Evolutionary conservation across 768 basidiomycete species (phyloP).

Genomic region (Leccinum ochraceum): DNA sequence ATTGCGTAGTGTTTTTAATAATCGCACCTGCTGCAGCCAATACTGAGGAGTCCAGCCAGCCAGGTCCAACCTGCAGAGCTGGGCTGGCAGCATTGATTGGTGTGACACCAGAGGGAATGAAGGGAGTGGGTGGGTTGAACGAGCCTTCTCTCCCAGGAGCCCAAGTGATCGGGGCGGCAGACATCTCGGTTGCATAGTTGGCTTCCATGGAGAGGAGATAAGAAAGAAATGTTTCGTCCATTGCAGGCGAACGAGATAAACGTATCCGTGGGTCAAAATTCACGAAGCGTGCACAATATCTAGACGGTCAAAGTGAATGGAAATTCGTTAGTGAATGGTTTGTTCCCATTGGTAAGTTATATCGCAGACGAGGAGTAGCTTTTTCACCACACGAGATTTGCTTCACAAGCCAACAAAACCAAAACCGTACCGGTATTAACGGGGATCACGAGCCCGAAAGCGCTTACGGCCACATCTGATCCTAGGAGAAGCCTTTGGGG

Average conservation of each 20-base stretch:
- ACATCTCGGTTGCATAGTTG: background rate
- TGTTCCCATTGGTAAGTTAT: background rate
- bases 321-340: background rate
- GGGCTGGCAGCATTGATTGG: background rate
- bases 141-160: background rate
- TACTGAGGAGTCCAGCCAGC: constrained; percentile 3
- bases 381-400: background rate
- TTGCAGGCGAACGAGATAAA: background rate
- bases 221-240: background rate
- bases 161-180: background rate
- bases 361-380: background rate
- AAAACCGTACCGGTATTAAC: background rate
- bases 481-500: background rate
- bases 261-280: background rate
- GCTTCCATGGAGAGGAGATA: background rate
- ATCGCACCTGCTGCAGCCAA: background rate
- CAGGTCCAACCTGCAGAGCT: background rate
- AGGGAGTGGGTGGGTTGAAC: background rate
- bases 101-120: background rate
- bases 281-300: background rate
- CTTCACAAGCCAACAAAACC: background rate
- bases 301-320: background rate
- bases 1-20: background rate
- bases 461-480: background rate
- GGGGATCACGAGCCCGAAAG: constrained; percentile 1